phyloP scores from a whole-genome alignment of 257 asterid genomes.

The Solanum ossicruentum region DNA sequence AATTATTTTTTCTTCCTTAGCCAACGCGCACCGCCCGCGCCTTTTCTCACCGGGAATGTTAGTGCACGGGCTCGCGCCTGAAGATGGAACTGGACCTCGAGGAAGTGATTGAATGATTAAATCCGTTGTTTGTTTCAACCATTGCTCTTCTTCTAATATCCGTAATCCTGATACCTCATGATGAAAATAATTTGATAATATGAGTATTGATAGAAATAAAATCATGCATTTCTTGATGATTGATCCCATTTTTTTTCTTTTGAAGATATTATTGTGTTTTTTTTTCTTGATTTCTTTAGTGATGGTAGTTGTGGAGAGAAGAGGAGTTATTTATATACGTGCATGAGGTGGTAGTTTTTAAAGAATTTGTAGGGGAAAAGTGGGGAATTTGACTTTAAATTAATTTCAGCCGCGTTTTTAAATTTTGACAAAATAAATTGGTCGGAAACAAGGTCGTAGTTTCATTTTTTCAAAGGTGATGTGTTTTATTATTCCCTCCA shows the following conservation, averaged over 20 bases:
- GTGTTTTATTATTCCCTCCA: no score
- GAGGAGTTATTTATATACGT: not conserved
- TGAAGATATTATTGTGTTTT: not conserved
- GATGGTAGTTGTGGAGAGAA: no score
- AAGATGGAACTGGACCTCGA: conserved; percentile 19
- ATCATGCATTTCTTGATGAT: not conserved
- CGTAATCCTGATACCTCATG: conserved; percentile 11
- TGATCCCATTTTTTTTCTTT: not conserved
- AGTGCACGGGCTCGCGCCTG: conserved; percentile 41
- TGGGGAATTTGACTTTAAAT: no score
- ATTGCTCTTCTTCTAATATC: conserved; percentile 11
- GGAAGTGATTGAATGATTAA: conserved; percentile 39
- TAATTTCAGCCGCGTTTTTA: no score
- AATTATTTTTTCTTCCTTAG: not conserved
- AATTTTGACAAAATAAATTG: no score
- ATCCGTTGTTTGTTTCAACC: not conserved
- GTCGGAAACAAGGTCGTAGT: no score
- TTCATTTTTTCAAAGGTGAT: no score
- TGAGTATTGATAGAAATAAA: not conserved
- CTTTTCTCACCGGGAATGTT: conserved; percentile 29
- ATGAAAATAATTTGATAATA: not conserved
- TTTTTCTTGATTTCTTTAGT: not conserved
- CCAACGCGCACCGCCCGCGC: conserved; percentile 38
- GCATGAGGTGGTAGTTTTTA: not conserved
- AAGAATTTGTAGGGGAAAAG: no score